phyloP scores from a whole-genome alignment of 257 asterid genomes.

The Echium plantagineum region DNA sequence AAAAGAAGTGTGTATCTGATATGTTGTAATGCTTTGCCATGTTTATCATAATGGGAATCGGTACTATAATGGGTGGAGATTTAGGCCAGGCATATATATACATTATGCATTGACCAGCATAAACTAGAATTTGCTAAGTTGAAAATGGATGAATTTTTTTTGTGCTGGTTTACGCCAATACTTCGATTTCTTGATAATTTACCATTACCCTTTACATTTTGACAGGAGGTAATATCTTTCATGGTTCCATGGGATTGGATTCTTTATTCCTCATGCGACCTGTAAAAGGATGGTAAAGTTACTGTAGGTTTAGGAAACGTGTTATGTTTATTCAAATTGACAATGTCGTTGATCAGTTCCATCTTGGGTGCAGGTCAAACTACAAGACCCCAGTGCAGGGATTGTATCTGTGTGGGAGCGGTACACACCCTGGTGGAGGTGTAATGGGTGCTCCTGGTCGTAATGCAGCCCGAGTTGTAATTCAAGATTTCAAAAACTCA shows the following conservation, averaged over 20 bases:
- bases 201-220: not conserved
- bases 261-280: constrained; percentile 92
- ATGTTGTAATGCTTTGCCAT: too few relatives aligned
- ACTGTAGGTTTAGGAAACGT: not conserved
- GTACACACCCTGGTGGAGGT: constrained; percentile 97
- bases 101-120: not conserved
- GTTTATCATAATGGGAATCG: not conserved
- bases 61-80: too few relatives aligned
- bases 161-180: not conserved
- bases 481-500: constrained; percentile 50
- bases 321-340: not conserved
- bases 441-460: constrained; percentile 98
- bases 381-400: constrained; percentile 77
- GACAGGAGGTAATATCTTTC: constrained; percentile 93
- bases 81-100: too few relatives aligned
- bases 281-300: constrained; percentile 77
- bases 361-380: constrained; percentile 50
- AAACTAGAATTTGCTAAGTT: not conserved
- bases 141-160: not conserved
- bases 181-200: not conserved
- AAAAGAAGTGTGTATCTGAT: too few relatives aligned
- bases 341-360: not conserved
- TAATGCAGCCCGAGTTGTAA: constrained; percentile 61
- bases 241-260: constrained; percentile 90
- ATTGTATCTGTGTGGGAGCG: constrained; percentile 82